phyloP scores from a whole-genome alignment of 495 filamentous ascomycete genomes.

The Lasiosphaeria hispida region DNA sequence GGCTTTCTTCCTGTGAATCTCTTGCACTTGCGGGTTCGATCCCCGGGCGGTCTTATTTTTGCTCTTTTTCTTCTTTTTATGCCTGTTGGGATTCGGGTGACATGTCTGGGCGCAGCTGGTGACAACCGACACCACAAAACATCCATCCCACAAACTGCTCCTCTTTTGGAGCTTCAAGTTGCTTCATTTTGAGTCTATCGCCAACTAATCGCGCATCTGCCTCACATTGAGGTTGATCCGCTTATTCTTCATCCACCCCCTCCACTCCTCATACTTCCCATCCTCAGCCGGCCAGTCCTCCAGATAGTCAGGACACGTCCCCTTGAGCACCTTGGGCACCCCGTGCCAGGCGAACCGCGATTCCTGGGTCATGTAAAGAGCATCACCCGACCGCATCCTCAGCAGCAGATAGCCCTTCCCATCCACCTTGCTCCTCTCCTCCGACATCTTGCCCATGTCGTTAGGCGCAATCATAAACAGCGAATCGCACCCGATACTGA shows the following conservation, averaged over 20 bases:
- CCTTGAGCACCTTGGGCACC: conserved; percentile 75
- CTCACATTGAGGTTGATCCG: conserved; percentile 88
- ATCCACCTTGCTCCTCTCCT: conserved; percentile 21
- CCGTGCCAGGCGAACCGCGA: conserved; percentile 91
- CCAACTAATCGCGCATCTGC: conserved; percentile 70
- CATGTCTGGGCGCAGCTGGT: too few relatives aligned
- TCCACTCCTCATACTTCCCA: conserved; percentile 60
- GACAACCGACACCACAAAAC: too few relatives aligned
- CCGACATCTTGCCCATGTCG: conserved; percentile 33
- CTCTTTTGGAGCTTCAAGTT: too few relatives aligned
- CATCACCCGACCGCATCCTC: conserved; percentile 74
- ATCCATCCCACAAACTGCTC: too few relatives aligned
- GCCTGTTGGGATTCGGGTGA: too few relatives aligned
- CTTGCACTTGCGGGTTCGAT: too few relatives aligned
- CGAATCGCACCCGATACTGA: conserved; percentile 85
- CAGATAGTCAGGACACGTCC: conserved; percentile 73
- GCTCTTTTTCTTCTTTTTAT: too few relatives aligned
- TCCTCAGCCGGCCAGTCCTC: conserved; percentile 68
- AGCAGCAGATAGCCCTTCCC: conserved; percentile 55
- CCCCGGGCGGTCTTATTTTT: too few relatives aligned
- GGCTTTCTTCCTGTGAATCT: too few relatives aligned
- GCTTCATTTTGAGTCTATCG: not conserved
- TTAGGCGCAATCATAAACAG: conserved; percentile 67
- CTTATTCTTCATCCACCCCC: conserved; percentile 81
- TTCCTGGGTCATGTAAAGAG: conserved; percentile 74